These are phyloP conservation scores for Albifimbria verrucaria DNA, from an alignment of 2,329 filamentous ascomycete species.

Conservation along the genomic window DNA sequence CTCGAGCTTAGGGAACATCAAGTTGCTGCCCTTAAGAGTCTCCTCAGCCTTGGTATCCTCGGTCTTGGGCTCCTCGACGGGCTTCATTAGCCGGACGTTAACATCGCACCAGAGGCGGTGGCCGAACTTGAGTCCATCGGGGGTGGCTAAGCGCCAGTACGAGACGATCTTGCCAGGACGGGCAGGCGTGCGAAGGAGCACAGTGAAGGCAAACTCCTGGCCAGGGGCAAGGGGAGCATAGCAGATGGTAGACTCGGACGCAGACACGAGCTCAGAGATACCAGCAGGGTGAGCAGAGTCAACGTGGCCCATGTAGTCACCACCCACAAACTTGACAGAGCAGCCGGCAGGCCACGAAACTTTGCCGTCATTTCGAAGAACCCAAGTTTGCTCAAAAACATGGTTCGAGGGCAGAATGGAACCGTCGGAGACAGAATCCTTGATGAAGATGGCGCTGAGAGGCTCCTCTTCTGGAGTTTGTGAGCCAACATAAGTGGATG, in stretches of 20 bases:
- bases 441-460: conserved; percentile 62
- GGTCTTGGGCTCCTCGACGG: conserved; percentile 16
- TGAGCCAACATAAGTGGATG: neutral
- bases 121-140: conserved; percentile 79
- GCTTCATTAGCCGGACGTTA: conserved; percentile 53
- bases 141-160: conserved; percentile 90
- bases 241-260: conserved; percentile 79
- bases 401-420: conserved; percentile 66
- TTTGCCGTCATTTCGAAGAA: conserved; percentile 79
- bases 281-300: conserved; percentile 78
- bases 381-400: conserved; percentile 88
- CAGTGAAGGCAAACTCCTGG: conserved; percentile 75
- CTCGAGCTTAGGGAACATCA: conserved; percentile 96
- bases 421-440: conserved; percentile 77
- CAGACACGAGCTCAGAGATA: conserved; percentile 70
- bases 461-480: conserved; percentile 22
- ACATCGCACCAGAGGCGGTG: conserved; percentile 96
- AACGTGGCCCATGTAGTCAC: conserved; percentile 93
- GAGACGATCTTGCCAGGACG: conserved; percentile 81
- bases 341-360: conserved; percentile 83
- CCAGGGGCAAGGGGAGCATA: conserved; percentile 67
- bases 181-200: conserved; percentile 75
- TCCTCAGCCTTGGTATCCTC: conserved; percentile 27
- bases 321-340: conserved; percentile 86
- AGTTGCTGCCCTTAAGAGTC: conserved; percentile 54